phyloP scores from a whole-genome alignment of 2,329 filamentous ascomycete species.

The Penicillium sp. region DNA sequence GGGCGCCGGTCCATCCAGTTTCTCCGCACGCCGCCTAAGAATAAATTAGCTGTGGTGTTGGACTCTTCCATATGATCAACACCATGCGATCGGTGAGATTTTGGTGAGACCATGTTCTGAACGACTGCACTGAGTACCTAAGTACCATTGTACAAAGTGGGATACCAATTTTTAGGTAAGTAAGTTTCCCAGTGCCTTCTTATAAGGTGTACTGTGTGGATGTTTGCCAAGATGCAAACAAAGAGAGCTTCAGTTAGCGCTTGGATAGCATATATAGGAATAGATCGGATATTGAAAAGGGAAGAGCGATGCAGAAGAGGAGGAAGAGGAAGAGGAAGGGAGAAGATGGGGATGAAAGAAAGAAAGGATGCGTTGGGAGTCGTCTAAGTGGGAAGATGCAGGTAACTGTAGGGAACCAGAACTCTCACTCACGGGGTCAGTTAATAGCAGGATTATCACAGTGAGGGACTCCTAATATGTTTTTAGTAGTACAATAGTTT shows the following conservation, averaged over 20 bases:
- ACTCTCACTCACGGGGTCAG: too few species aligned
- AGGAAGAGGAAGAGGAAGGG: not conserved
- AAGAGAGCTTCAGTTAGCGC: not conserved
- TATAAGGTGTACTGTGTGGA: not conserved
- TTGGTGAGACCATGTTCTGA: conserved; percentile 9
- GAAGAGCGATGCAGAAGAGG: too few species aligned
- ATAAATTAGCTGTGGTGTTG: conserved; percentile 41
- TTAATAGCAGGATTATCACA: too few species aligned
- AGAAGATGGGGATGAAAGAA: not conserved
- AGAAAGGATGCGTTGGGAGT: not conserved
- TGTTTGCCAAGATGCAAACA: not conserved
- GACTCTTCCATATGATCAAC: conserved; percentile 26
- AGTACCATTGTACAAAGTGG: not conserved
- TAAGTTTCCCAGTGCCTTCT: not conserved
- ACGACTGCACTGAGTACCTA: not conserved
- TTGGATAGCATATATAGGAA: not conserved
- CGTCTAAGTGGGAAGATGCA: not conserved
- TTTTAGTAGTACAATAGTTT: too few species aligned
- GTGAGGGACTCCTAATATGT: too few species aligned
- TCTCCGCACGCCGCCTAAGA: conserved; percentile 38
- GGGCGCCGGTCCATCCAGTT: conserved; percentile 37
- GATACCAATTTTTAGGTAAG: not conserved
- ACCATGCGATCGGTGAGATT: conserved; percentile 6
- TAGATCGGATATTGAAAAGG: not conserved
- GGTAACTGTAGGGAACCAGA: not conserved